A percentile compares a stretch with the other conserved stretches of the same genome.
Evolutionary conservation across 2,329 filamentous ascomycete species (phyloP).

Genomic region (Arthrinium puccinioides): DNA sequence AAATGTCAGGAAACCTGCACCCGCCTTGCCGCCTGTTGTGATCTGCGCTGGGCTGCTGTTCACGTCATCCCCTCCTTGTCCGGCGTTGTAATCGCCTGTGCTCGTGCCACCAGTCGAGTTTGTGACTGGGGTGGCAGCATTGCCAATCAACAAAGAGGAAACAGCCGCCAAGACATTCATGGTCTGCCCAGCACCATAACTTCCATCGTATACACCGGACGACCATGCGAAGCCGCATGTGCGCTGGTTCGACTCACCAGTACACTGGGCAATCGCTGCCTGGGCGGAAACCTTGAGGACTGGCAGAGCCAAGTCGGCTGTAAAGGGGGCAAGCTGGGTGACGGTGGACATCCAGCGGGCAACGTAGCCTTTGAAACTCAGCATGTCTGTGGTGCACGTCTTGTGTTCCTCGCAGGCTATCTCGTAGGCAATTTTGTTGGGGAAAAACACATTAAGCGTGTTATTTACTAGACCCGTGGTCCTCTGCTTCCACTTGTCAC

Average conservation of each 20-base stretch:
- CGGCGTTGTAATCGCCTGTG: slow-evolving; percentile 34
- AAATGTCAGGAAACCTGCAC: slow-evolving; percentile 39
- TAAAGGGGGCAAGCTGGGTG: slow-evolving; percentile 32
- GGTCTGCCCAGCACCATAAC: slow-evolving; percentile 50
- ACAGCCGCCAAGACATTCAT: slow-evolving; percentile 52
- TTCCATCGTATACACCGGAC: slow-evolving; percentile 39
- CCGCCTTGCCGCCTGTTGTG: slow-evolving; percentile 36
- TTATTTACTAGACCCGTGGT: slow-evolving; percentile 38
- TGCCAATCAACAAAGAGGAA: slow-evolving; percentile 40
- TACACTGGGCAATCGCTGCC: slow-evolving; percentile 30
- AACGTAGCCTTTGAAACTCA: slow-evolving; percentile 53
- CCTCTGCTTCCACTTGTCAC: slow-evolving; percentile 36
- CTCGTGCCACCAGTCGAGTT: slow-evolving; percentile 44
- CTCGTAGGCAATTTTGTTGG: slow-evolving; percentile 43
- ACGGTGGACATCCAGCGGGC: slow-evolving; percentile 42
- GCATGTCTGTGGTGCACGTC: slow-evolving; percentile 50
- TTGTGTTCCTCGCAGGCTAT: slow-evolving; percentile 41
- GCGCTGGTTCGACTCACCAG: slow-evolving; percentile 24
- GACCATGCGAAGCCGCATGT: slow-evolving; percentile 45
- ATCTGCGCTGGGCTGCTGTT: slow-evolving; percentile 25
- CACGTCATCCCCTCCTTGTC: slow-evolving; percentile 27
- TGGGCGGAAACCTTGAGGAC: slow-evolving; percentile 29
- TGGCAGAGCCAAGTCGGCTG: slow-evolving; percentile 23
- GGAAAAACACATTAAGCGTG: slow-evolving; percentile 41
- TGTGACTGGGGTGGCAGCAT: slow-evolving; percentile 34